These are phyloP conservation scores for Teratosphaeria epicoccoides DNA, from an alignment of 2,329 filamentous ascomycete species.

Conservation along the genomic window DNA sequence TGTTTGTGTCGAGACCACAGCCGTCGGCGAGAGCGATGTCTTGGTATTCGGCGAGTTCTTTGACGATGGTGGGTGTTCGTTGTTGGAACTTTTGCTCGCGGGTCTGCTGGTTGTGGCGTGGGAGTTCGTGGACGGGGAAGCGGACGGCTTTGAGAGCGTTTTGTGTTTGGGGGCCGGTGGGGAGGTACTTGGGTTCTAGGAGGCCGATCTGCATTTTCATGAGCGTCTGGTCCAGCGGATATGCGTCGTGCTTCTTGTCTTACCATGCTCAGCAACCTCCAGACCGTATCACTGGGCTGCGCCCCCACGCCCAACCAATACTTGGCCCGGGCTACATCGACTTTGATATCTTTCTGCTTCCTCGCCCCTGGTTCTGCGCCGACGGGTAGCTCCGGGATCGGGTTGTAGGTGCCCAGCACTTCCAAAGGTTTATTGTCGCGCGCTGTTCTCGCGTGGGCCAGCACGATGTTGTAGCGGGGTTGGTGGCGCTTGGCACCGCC, in stretches of 20 bases:
- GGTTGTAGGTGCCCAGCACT: slow-evolving; percentile 64
- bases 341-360: slow-evolving; percentile 80
- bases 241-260: slow-evolving; percentile 2
- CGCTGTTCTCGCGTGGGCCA: slow-evolving; percentile 81
- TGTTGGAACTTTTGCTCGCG: neutral
- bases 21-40: neutral
- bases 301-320: slow-evolving; percentile 98
- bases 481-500: slow-evolving; percentile 52
- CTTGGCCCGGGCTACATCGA: slow-evolving; percentile 69
- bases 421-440: slow-evolving; percentile 83
- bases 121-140: slow-evolving; percentile 20
- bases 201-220: slow-evolving; percentile 29
- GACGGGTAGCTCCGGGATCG: slow-evolving; percentile 46
- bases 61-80: neutral
- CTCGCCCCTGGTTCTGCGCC: slow-evolving; percentile 41
- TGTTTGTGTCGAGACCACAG: neutral
- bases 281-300: slow-evolving; percentile 82
- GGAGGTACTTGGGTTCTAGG: slow-evolving; percentile 30
- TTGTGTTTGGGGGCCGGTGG: slow-evolving; percentile 22
- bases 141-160: slow-evolving; percentile 20
- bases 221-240: neutral
- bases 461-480: slow-evolving; percentile 95
- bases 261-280: slow-evolving; percentile 78
- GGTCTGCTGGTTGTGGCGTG: neutral
- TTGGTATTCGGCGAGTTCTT: neutral